A percentile compares a stretch with the other conserved stretches of the same genome.
These are phyloP conservation scores for Colletotrichum tropicale DNA, from an alignment of 2,329 filamentous ascomycete genomes.

Conservation along the genomic window DNA sequence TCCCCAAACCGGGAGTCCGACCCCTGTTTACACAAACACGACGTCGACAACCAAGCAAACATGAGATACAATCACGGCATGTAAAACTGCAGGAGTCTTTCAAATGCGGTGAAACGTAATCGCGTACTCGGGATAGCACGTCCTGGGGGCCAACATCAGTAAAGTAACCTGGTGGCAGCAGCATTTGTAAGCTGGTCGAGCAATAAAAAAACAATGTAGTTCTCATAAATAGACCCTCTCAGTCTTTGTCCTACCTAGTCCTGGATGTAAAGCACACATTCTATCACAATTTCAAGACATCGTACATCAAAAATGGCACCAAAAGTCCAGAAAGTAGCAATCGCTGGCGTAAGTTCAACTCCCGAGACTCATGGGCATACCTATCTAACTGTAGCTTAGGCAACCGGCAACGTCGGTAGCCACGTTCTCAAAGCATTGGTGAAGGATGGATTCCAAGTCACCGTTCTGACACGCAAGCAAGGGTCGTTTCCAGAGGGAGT, in stretches of 20 bases:
- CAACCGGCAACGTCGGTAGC: conserved; percentile 38
- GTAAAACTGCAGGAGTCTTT: not conserved
- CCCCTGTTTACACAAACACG: not conserved
- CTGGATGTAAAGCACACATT: not conserved
- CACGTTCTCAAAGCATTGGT: conserved; percentile 32
- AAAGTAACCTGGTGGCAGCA: not conserved
- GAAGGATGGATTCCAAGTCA: conserved; percentile 45
- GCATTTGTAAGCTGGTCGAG: not conserved
- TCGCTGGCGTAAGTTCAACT: conserved; percentile 33
- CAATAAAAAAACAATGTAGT: not conserved
- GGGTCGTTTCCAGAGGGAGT: conserved; percentile 30
- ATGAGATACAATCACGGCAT: not conserved
- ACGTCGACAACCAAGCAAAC: not conserved
- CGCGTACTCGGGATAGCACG: not conserved
- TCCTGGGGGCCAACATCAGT: not conserved
- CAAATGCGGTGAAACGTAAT: not conserved
- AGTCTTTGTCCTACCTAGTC: not conserved
- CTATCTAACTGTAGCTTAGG: not conserved
- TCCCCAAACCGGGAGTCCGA: not conserved
- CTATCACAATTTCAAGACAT: not conserved
- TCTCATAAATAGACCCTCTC: not conserved
- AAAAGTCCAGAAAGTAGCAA: conserved; percentile 38
- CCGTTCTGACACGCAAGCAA: conserved; percentile 54
- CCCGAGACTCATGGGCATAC: too few species aligned
- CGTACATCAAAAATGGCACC: not conserved